Conservation (phyloP, 768 basidiomycete genomes). For the Serendipita sp. region DNA sequence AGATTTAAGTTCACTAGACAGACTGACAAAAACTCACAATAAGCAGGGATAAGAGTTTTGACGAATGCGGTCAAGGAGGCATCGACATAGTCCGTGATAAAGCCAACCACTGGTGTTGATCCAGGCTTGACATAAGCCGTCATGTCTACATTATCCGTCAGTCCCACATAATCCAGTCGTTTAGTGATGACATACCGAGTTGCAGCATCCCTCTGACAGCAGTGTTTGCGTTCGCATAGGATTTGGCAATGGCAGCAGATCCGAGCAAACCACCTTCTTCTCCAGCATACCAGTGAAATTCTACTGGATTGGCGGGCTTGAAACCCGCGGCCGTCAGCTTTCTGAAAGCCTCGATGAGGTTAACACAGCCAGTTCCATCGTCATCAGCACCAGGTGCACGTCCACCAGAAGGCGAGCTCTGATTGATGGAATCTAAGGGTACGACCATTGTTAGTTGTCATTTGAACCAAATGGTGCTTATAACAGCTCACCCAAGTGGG, state of each 20-base stretch:
- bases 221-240: slow-evolving; percentile 30
- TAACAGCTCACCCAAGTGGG: slow-evolving; percentile 11
- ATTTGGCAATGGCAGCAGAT: slow-evolving; percentile 43
- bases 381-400: slow-evolving; percentile 65
- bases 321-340: slow-evolving; percentile 54
- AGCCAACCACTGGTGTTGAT: slow-evolving; percentile 23
- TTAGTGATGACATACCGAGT: slow-evolving; percentile 23
- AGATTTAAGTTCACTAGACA: neutral
- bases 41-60: neutral
- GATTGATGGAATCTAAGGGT: neutral
- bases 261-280: slow-evolving; percentile 79
- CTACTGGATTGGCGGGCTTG: slow-evolving; percentile 46
- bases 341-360: slow-evolving; percentile 64
- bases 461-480: neutral
- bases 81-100: slow-evolving; percentile 26
- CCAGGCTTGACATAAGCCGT: slow-evolving; percentile 31
- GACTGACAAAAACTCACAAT: neutral
- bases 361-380: slow-evolving; percentile 51
- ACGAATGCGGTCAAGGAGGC: slow-evolving; percentile 12
- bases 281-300: slow-evolving; percentile 76
- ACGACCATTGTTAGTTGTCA: neutral
- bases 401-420: neutral
- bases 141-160: slow-evolving; percentile 11
- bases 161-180: neutral
- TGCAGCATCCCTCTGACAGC: slow-evolving; percentile 37